Evolutionary conservation across 78 protist species (phyloP).

Genomic region (Paulinella micropora): DNA sequence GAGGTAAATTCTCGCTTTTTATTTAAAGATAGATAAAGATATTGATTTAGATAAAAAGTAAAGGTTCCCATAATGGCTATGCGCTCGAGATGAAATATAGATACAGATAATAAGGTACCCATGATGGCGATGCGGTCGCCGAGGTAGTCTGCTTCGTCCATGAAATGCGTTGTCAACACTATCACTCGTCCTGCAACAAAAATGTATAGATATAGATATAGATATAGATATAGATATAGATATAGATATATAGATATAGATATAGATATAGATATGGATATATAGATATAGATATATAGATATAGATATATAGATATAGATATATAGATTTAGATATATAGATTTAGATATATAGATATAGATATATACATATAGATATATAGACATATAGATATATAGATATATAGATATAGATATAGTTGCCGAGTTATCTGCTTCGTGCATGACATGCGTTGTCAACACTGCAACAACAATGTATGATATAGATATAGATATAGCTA

Average conservation of each 20-base stretch:
- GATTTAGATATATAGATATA: not conserved
- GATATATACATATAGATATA: not conserved
- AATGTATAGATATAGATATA: not conserved
- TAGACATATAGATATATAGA: not conserved
- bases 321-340: not conserved
- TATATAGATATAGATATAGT: not conserved
- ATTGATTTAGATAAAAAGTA: no score
- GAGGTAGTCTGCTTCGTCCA: not conserved
- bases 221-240: not conserved
- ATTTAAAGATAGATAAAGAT: no score
- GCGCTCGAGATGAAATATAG: no score
- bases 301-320: not conserved
- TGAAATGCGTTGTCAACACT: not conserved
- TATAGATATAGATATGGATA: not conserved
- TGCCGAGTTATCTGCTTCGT: not conserved
- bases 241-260: not conserved
- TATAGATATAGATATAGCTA: not conserved
- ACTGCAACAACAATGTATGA: not conserved
- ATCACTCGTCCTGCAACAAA: not conserved
- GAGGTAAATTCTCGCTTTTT: no score
- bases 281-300: not conserved
- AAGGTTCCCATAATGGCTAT: no score
- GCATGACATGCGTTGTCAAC: not conserved
- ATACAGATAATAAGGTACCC: no score
- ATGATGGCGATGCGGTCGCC: constrained; percentile 5